Conservation (phyloP, 306 rosid species). For the Dryas drummondii region DNA sequence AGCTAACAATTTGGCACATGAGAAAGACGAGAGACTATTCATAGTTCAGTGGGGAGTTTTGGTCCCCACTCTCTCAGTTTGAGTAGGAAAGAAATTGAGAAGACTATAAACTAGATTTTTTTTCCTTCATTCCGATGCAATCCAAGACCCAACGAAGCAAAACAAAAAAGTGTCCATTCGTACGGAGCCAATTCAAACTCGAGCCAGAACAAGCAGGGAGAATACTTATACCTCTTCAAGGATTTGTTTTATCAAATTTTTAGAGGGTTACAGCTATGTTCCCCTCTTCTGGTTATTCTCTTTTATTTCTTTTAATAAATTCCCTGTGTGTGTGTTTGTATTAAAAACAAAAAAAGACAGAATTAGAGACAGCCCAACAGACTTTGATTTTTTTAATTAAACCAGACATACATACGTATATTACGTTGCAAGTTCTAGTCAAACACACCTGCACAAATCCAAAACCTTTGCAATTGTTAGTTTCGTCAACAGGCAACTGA, state of each 20-base stretch:
- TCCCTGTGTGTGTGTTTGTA: not conserved
- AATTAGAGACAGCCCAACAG: not conserved
- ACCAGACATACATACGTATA: no score
- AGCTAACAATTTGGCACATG: not conserved
- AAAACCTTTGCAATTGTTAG: slow-evolving; percentile 89
- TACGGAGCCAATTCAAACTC: not conserved
- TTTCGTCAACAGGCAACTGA: slow-evolving; percentile 89
- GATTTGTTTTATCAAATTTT: no score
- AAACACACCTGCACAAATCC: slow-evolving; percentile 89
- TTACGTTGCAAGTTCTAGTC: not conserved
- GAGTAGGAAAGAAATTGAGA: not conserved
- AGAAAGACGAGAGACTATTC: not conserved
- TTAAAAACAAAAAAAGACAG: no score
- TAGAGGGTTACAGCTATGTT: no score
- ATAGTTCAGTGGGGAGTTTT: not conserved
- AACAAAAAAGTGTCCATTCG: not conserved
- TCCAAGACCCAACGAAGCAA: not conserved
- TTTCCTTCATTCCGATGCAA: no score
- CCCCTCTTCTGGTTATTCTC: no score
- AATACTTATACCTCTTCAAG: no score
- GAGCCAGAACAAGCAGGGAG: not conserved
- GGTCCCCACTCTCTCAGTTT: not conserved
- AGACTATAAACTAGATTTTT: not conserved
- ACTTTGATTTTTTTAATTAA: not conserved
- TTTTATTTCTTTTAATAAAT: not conserved